Conservation (phyloP, 2,329 filamentous ascomycete species). For the Botrytis fabae region DNA sequence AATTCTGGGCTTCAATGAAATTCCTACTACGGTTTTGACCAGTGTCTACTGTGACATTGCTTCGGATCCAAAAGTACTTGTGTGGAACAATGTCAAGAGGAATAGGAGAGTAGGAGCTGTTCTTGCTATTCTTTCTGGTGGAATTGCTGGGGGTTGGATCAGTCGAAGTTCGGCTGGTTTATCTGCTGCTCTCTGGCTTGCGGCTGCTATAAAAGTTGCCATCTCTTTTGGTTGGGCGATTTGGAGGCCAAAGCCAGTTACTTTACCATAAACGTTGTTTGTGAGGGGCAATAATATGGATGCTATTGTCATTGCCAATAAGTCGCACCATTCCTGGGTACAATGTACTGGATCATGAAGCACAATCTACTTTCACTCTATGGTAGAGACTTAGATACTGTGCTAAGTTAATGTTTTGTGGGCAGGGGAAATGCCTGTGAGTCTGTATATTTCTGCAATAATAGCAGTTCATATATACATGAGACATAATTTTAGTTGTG, state of each 20-base stretch:
- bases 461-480: not conserved
- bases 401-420: not conserved
- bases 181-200: constrained; percentile 50
- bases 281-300: not conserved
- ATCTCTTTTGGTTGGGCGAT: constrained; percentile 60
- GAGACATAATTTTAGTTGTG: not conserved
- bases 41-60: constrained; percentile 82
- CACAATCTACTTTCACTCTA: not conserved
- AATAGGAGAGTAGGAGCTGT: constrained; percentile 54
- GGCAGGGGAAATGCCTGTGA: not conserved
- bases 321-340: not conserved
- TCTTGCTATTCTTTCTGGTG: constrained; percentile 53
- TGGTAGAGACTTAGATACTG: not conserved
- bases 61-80: constrained; percentile 59
- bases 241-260: constrained; percentile 50
- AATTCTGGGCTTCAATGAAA: constrained; percentile 65
- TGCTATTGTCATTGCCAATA: not conserved
- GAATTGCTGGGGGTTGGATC: constrained; percentile 55
- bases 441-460: not conserved
- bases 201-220: constrained; percentile 51
- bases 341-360: not conserved
- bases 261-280: not conserved
- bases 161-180: constrained; percentile 54
- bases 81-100: constrained; percentile 50
- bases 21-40: constrained; percentile 78